Evolutionary conservation across 176 grass and related monocot species (phyloP).

Genomic region (Poa annua): DNA sequence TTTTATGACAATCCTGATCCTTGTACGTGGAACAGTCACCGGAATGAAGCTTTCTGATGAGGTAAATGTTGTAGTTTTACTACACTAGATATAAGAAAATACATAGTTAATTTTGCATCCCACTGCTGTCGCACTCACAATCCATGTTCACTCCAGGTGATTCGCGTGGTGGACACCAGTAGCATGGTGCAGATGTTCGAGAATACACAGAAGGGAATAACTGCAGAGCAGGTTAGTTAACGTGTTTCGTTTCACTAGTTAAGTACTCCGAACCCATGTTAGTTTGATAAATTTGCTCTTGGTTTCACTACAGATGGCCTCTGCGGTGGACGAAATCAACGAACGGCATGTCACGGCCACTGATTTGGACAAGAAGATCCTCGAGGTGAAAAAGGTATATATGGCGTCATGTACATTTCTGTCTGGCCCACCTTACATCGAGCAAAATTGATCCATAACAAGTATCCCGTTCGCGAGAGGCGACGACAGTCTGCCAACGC

Average conservation of each 20-base stretch:
- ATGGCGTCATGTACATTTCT: not conserved
- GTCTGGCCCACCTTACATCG: no score
- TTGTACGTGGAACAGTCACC: slow-evolving; percentile 53
- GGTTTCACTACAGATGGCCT: no score
- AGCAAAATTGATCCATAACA: no score
- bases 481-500: no score
- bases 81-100: not conserved
- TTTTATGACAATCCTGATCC: slow-evolving; percentile 31
- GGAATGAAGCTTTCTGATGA: slow-evolving; percentile 46
- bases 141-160: slow-evolving; percentile 53
- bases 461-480: no score
- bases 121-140: not conserved
- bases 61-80: not conserved
- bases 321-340: slow-evolving; percentile 48
- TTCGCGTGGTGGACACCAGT: slow-evolving; percentile 72
- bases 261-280: no score
- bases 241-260: not conserved
- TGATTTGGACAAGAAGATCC: slow-evolving; percentile 78
- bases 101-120: no score
- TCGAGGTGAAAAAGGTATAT: slow-evolving; percentile 69
- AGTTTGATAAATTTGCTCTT: no score
- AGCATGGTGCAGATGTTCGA: slow-evolving; percentile 78
- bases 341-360: slow-evolving; percentile 70
- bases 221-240: slow-evolving; percentile 67
- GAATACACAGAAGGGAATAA: slow-evolving; percentile 66